These are phyloP conservation scores for Xerocomus brunneocitrinus DNA, from an alignment of 768 basidiomycete species.

Conservation along the genomic window DNA sequence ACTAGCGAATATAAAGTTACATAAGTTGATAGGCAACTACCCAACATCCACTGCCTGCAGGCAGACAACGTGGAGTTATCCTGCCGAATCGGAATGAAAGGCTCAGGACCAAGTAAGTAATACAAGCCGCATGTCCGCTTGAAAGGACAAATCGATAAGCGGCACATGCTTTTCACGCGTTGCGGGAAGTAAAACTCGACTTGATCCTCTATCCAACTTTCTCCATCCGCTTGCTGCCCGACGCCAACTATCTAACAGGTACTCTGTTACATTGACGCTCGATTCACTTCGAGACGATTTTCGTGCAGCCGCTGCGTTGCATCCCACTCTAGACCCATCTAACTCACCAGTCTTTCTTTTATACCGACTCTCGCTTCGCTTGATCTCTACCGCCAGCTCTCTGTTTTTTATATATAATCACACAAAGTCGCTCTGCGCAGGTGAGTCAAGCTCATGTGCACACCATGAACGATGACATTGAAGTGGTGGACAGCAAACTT, in stretches of 20 bases:
- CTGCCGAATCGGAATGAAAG: slow-evolving; percentile 47
- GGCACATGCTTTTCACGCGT: slow-evolving; percentile 49
- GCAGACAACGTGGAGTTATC: slow-evolving; percentile 65
- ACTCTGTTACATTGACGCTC: slow-evolving; percentile 35
- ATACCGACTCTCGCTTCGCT: slow-evolving; percentile 28
- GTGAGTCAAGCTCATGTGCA: slow-evolving; percentile 13
- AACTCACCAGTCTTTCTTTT: slow-evolving; percentile 36
- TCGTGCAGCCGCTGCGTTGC: slow-evolving; percentile 28
- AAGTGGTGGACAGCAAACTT: slow-evolving; percentile 5
- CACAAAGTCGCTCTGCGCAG: slow-evolving; percentile 9
- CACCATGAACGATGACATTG: slow-evolving; percentile 1
- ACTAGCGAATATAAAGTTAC: slow-evolving; percentile 30
- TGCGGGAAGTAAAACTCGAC: slow-evolving; percentile 40
- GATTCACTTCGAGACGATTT: slow-evolving; percentile 52
- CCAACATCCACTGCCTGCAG: slow-evolving; percentile 60
- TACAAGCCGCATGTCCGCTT: slow-evolving; percentile 30
- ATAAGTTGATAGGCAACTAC: slow-evolving; percentile 38
- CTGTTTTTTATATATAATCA: slow-evolving; percentile 24
- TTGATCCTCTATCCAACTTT: slow-evolving; percentile 19
- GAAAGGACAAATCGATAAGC: slow-evolving; percentile 46
- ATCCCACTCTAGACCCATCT: slow-evolving; percentile 22
- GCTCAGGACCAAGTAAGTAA: slow-evolving; percentile 33
- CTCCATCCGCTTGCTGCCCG: slow-evolving; percentile 18
- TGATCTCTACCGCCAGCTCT: slow-evolving; percentile 14
- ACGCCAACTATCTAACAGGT: slow-evolving; percentile 26